Conservation (phyloP, 176 grass and related monocot species). For the Coix lacrymajobi region DNA sequence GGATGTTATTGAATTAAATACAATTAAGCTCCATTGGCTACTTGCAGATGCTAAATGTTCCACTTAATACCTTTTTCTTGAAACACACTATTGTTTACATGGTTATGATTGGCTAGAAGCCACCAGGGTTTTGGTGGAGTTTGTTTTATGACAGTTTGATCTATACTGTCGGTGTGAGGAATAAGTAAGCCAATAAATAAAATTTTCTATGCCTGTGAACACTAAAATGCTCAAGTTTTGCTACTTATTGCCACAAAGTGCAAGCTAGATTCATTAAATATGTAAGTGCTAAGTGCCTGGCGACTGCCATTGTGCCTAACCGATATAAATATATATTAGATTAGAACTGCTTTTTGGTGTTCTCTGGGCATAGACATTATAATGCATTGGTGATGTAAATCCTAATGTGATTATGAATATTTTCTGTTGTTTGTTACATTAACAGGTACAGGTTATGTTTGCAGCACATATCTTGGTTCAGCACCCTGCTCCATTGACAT, state of each 20-base stretch:
- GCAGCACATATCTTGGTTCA: conserved; percentile 75
- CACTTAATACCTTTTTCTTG: background rate
- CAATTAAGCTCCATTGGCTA: background rate
- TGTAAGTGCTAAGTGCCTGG: background rate
- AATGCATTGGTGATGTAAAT: conserved; percentile 19
- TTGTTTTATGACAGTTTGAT: background rate
- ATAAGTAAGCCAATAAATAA: background rate
- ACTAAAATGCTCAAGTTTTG: background rate
- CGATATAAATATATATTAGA: background rate
- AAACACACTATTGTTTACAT: background rate
- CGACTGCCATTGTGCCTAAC: background rate
- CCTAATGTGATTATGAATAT: background rate
- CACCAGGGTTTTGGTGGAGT: background rate
- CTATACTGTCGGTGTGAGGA: background rate
- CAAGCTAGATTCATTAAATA: background rate
- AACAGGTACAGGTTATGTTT: conserved; percentile 90
- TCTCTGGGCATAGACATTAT: background rate
- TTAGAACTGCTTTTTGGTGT: background rate
- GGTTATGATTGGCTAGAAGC: background rate
- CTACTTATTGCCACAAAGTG: background rate
- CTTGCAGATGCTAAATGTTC: background rate
- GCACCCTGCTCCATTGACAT: conserved; percentile 64
- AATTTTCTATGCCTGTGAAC: background rate
- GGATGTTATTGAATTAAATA: background rate
- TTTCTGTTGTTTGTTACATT: conserved; percentile 38